These are phyloP conservation scores for Brachypodium distachyon DNA, from an alignment of 202 grass and related monocot species.

Conservation along the genomic window DNA sequence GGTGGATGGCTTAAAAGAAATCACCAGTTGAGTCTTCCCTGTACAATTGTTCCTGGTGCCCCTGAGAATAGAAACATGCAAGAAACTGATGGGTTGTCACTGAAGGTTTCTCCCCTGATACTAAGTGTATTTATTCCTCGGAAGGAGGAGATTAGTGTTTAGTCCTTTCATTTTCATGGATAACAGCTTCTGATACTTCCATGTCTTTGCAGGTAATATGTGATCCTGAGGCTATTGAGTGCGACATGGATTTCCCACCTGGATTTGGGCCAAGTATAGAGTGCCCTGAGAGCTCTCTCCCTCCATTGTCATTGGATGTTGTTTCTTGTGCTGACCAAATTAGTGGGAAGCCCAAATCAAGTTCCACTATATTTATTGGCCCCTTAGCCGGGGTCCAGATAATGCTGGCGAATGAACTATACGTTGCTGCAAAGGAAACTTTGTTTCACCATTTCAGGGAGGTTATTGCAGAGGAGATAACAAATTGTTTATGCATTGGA, in stretches of 20 bases:
- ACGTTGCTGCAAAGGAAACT: conserved; percentile 59
- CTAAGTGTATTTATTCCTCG: conserved; percentile 17
- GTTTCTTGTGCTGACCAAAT: background rate
- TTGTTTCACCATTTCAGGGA: conserved; percentile 69
- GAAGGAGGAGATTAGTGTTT: background rate
- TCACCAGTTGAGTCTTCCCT: background rate
- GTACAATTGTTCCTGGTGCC: conserved; percentile 12
- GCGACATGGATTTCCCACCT: conserved; percentile 44
- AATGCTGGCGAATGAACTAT: conserved; percentile 65
- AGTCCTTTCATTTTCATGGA: background rate
- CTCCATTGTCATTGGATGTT: background rate
- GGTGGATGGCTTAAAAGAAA: conserved; percentile 61
- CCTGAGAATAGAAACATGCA: conserved; percentile 20
- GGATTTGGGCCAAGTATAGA: conserved; percentile 35
- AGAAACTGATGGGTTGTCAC: conserved; percentile 17
- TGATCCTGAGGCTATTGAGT: conserved; percentile 4
- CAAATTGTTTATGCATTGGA: conserved; percentile 50
- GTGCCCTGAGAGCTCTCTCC: conserved; percentile 4
- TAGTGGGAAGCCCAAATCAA: conserved; percentile 10
- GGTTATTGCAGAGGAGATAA: conserved; percentile 68
- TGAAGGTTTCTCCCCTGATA: conserved; percentile 23
- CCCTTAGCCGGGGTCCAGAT: conserved; percentile 28
- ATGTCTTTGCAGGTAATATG: conserved; percentile 23
- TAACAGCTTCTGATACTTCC: background rate
- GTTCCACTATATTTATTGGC: conserved; percentile 20